Percentiles rank a stretch among this genome's conserved stretches.
These are phyloP conservation scores for Euphorbia corollata DNA, from an alignment of 441 rosid species.

Conservation along the genomic window DNA sequence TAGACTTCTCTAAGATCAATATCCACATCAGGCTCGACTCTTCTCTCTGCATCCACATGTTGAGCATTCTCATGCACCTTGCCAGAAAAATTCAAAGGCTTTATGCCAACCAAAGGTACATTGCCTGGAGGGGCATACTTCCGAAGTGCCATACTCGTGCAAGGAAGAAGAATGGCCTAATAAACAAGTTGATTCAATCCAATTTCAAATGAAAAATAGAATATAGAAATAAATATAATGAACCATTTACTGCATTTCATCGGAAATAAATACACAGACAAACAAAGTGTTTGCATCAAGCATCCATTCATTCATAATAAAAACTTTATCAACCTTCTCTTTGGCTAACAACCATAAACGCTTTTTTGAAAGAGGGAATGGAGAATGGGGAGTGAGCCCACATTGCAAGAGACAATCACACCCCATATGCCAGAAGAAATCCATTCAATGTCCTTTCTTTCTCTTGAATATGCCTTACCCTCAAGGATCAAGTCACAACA, in stretches of 20 bases:
- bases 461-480: neutral
- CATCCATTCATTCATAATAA: neutral
- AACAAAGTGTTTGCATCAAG: neutral
- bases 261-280: neutral
- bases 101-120: conserved; percentile 47
- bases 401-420: neutral
- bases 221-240: neutral
- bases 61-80: conserved; percentile 46
- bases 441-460: neutral
- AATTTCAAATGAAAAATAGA: neutral
- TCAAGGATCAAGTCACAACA: neutral
- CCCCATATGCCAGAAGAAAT: neutral
- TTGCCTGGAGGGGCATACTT: conserved; percentile 48
- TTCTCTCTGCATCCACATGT: conserved; percentile 36
- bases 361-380: neutral
- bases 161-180: conserved; percentile 14
- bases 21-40: conserved; percentile 43
- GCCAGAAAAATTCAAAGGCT: conserved; percentile 51
- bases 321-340: neutral
- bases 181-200: neutral
- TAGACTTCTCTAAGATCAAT: conserved; percentile 86
- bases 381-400: neutral
- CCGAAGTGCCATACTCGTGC: conserved; percentile 67
- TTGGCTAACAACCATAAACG: neutral
- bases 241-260: neutral